Evolutionary conservation across 805 yeast species (phyloP).

Genomic region (Cyberlindnera euphorbiae): DNA sequence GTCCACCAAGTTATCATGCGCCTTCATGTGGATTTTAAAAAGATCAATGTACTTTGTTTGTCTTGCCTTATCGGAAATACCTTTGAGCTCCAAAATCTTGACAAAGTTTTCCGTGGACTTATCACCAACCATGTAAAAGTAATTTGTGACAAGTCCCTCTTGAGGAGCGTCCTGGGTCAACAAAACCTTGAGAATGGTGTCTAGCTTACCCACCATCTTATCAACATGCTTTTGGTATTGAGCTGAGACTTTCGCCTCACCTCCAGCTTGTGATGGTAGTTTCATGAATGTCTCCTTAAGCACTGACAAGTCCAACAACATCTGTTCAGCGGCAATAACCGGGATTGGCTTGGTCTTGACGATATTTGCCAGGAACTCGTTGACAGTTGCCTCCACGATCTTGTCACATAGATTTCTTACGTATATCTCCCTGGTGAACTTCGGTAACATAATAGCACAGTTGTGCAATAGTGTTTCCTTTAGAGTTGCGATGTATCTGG

Average conservation of each 20-base stretch:
- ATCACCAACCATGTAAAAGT: conserved; percentile 65
- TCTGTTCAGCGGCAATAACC: conserved; percentile 72
- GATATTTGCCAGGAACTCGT: conserved; percentile 52
- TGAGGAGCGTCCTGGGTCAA: conserved; percentile 64
- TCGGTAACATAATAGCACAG: conserved; percentile 45
- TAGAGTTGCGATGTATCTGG: conserved; percentile 62
- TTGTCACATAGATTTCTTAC: conserved; percentile 72
- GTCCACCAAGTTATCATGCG: conserved; percentile 24
- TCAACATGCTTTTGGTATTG: conserved; percentile 41
- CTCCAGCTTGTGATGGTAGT: conserved; percentile 19
- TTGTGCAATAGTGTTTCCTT: conserved; percentile 41
- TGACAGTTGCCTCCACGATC: conserved; percentile 58
- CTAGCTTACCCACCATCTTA: conserved; percentile 40
- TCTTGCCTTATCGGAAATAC: conserved; percentile 31
- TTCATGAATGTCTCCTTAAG: conserved; percentile 48
- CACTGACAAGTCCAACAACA: conserved; percentile 64
- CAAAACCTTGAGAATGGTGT: conserved; percentile 63
- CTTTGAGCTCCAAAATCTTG: conserved; percentile 62
- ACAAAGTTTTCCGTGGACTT: conserved; percentile 54
- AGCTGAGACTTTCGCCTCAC: conserved; percentile 16
- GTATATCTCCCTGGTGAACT: conserved; percentile 65
- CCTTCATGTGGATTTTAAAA: conserved; percentile 24
- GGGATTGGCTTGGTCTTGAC: conserved; percentile 62
- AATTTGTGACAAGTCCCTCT: conserved; percentile 55
- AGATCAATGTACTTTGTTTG: conserved; percentile 22